phyloP scores from a whole-genome alignment of 2,329 filamentous ascomycete genomes.

The Phialophora chinensis region DNA sequence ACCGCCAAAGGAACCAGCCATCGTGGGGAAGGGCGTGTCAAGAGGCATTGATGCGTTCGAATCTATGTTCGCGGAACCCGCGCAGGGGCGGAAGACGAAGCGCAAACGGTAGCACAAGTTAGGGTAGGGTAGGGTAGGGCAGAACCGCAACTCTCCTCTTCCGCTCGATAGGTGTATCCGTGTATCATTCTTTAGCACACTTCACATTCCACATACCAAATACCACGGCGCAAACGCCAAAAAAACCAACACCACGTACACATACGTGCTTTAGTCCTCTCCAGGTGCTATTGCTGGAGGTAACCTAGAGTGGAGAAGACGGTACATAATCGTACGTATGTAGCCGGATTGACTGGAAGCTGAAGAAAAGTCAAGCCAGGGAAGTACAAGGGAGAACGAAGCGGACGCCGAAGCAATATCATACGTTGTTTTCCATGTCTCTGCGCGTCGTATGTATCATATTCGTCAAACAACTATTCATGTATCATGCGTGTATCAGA shows the following conservation, averaged over 20 bases:
- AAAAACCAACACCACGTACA: too few species aligned
- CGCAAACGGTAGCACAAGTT: not conserved
- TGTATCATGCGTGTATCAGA: not conserved
- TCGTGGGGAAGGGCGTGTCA: constrained; percentile 29
- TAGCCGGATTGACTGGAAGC: too few species aligned
- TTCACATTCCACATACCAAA: too few species aligned
- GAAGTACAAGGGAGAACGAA: not conserved
- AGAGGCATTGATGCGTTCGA: constrained; percentile 31
- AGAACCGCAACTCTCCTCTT: not conserved
- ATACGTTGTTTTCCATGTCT: not conserved
- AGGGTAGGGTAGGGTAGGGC: not conserved
- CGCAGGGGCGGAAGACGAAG: not conserved
- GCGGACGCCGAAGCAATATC: not conserved
- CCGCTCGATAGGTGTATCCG: too few species aligned
- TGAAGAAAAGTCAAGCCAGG: not conserved
- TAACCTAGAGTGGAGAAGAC: not conserved
- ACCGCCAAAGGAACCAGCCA: not conserved
- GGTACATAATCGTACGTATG: not conserved
- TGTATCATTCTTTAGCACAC: too few species aligned
- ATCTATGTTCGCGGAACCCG: constrained; percentile 23
- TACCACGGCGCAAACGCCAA: too few species aligned
- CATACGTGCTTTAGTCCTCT: too few species aligned
- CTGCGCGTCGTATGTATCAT: not conserved
- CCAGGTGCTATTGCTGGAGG: too few species aligned
- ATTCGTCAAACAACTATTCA: not conserved